Evolutionary conservation across 169 alveolate genomes (phyloP), one percentile per base, ranked within the genome.

Genomic region (Plasmodium fragile): DNA sequence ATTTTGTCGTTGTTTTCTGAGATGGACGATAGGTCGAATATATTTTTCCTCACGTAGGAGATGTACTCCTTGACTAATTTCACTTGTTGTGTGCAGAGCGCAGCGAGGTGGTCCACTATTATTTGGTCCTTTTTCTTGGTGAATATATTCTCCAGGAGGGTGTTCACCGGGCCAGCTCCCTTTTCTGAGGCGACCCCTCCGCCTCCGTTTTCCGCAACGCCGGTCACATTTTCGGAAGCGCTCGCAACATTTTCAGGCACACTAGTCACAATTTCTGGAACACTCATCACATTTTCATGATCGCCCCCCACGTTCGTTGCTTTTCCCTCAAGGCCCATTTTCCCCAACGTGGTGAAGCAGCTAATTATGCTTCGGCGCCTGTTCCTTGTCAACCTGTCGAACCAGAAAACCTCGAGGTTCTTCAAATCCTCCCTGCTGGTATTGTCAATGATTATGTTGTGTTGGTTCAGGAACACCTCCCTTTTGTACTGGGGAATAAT

Each of bases 401-500:
- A 91, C 94, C 94, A 91, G 25, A 80, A 69, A 30, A 80, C 49
- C 72, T 91, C 92, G 53, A 81, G 32, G 30, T 81, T 91, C 73
- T 91, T 91, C 53, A 91, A 18, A 36, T 91, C 92, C 22, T 49
- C 92, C 39, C 36, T 80, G 41, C 36, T 34, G n/a, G 65, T 71
- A 91, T 30, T 5, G 25, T 91, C 94, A 25, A 91, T 30, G 25
- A 91, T 91, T 2, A 91, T 70, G 22, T 91, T 91, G 28, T 91
- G 72, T 65, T 65, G 36, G 55, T 75, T 25, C 16, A 91, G 36
- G 55, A 91, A 91, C 13, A 65, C 52, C 18, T 79, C 85, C 16
- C 65, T 45, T 70, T 80, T 80, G 69, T 91, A 80, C 53, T 45
- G 36, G 4, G 94, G 94, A 43, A 91, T 70, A 4, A 91, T 32